A percentile compares a stretch with the other conserved stretches of the same genome.
Conservation (phyloP, 2,329 filamentous ascomycete genomes). For the Arthrobotrys sinensis region DNA sequence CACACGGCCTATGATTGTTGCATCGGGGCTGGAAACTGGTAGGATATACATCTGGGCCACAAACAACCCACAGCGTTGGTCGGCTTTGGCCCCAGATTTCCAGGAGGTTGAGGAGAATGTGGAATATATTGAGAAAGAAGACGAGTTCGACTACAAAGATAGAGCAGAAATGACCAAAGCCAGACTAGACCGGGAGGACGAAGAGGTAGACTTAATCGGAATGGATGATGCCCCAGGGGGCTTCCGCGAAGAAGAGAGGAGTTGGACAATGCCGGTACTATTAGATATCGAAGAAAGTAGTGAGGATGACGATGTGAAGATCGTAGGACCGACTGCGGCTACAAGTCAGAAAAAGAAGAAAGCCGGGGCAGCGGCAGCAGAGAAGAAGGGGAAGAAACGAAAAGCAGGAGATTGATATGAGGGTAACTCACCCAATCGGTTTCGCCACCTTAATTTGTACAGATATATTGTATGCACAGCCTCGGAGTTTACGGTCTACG, state of each 20-base stretch:
- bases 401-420: slow-evolving; percentile 37
- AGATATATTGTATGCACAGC: slow-evolving; percentile 33
- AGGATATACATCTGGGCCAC: slow-evolving; percentile 97
- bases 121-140: slow-evolving; percentile 93
- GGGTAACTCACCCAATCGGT: background rate
- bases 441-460: background rate
- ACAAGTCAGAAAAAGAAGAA: slow-evolving; percentile 62
- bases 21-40: slow-evolving; percentile 92
- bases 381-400: slow-evolving; percentile 60
- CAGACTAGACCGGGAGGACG: slow-evolving; percentile 90
- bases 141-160: slow-evolving; percentile 98
- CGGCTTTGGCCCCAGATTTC: slow-evolving; percentile 95
- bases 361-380: slow-evolving; percentile 33
- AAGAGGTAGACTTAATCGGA: slow-evolving; percentile 89
- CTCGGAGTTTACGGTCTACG: slow-evolving; percentile 40
- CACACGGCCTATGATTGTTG: slow-evolving; percentile 85
- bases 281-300: slow-evolving; percentile 94
- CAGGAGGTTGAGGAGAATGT: slow-evolving; percentile 98
- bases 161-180: slow-evolving; percentile 94
- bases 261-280: slow-evolving; percentile 82
- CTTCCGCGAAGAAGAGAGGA: slow-evolving; percentile 66
- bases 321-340: slow-evolving; percentile 58
- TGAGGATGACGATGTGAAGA: slow-evolving; percentile 75
- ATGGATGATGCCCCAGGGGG: slow-evolving; percentile 63
- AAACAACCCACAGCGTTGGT: slow-evolving; percentile 95